Evolutionary conservation across 2,329 filamentous ascomycete species (phyloP).

Genomic region (Ramularia collo-cygni): DNA sequence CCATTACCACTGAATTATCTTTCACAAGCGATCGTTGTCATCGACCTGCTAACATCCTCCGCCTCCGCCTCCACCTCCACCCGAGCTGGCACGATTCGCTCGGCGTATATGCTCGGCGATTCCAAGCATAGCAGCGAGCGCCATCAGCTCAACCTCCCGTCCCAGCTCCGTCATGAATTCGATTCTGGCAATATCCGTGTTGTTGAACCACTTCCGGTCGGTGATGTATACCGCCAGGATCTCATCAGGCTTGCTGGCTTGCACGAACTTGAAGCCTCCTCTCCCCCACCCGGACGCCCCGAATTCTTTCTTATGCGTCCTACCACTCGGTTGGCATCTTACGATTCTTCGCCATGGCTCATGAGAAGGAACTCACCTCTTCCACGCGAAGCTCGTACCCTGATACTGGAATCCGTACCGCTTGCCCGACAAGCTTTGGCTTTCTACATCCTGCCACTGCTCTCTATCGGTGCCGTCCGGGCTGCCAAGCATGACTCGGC

Average conservation of each 20-base stretch:
- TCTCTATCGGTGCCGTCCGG: conserved; percentile 4
- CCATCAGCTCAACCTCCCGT: conserved; percentile 8
- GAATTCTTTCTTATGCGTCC: conserved; percentile 4
- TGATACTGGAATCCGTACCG: conserved; percentile 4
- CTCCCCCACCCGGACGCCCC: conserved; percentile 2
- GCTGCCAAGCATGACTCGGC: conserved; percentile 8
- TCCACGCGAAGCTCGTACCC: conserved; percentile 7
- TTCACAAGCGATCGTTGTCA: too few relatives aligned
- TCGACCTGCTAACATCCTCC: too few relatives aligned
- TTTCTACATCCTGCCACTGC: conserved; percentile 7
- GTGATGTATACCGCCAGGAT: conserved; percentile 8
- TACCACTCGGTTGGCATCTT: too few relatives aligned
- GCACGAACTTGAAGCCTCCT: conserved; percentile 6
- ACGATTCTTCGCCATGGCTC: too few relatives aligned
- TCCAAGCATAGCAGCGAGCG: conserved; percentile 6
- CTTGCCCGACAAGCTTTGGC: conserved; percentile 2
- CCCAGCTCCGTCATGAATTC: conserved; percentile 8
- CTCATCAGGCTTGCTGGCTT: not conserved
- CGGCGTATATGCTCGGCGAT: conserved; percentile 6
- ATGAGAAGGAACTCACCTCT: conserved; percentile 6
- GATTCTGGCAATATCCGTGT: conserved; percentile 3
- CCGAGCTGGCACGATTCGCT: not conserved
- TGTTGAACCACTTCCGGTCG: conserved; percentile 1
- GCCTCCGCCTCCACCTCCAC: not conserved
- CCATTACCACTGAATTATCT: too few relatives aligned